Base-by-base conservation (phyloP, 768 basidiomycete species). In the Mycena rebaudengoi region DNA sequence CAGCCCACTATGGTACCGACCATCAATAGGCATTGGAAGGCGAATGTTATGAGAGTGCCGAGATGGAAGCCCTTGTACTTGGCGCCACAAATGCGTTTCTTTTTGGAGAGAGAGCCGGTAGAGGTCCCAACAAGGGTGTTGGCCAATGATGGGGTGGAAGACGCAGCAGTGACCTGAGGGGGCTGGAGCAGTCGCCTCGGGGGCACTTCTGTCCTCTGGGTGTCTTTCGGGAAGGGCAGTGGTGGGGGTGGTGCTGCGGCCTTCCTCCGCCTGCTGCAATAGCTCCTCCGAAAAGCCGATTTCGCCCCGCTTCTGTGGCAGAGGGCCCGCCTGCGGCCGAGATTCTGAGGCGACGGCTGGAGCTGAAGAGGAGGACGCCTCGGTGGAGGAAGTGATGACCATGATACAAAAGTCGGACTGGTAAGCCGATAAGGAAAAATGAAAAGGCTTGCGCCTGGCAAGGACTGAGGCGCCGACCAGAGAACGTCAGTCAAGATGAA, bases 271-370 rank as follows among this genome's bases (percentile, higher is more conserved):
- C 51, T 63, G 61, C 60, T 68, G 79, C 20, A 78, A 53, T 12
- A 75, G 79, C 54, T 87, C 87, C 28, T 78, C 62, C 6, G 32
- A 25, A 70, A 79, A 91, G 21, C 89, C 89, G 52, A 91, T 86
- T 70, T 91, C 89, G 26, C 89, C 90, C 20, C 83, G 80, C 73
- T 90, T 91, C 43, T 71, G 73, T 53, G 89, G 90, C 70, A 90
- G 76, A 56, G 89, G 88, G 41, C 80, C 88, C 69, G 88, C 88
- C 79, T 90, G 80, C 56, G 76, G 78, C 68, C 79, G 78, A 65
- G 68, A 55, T 70, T 78, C 77, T 58, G 62, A 52, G 60, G 62
- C 43, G n/a, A 61, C n/a, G 35, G 45, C 20, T 18, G 60, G 26
- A 41, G 45, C 20, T 18, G 60, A 32, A 11, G 61, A 66, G 28